Percentiles rank a stretch among this genome's conserved stretches.
Conservation (phyloP, 148 eudicot genomes). For the Selenicereus undatus region DNA sequence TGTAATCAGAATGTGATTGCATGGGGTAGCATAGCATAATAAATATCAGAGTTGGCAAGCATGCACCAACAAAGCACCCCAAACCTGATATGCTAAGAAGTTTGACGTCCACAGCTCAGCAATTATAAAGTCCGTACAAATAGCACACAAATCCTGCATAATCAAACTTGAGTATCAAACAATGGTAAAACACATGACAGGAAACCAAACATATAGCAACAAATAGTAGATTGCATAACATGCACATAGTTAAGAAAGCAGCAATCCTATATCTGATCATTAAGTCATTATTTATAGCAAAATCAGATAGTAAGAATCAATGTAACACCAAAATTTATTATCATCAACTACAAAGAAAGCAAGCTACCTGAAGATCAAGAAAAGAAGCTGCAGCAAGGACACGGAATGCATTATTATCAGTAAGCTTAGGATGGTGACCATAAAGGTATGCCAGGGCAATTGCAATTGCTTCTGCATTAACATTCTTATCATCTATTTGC, state of each 20-base stretch:
- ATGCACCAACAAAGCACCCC: conserved; percentile 18
- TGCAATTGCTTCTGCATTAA: conserved; percentile 82
- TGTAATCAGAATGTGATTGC: conserved; percentile 21
- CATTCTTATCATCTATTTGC: conserved; percentile 90
- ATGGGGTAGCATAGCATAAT: background rate
- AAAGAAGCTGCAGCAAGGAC: conserved; percentile 99
- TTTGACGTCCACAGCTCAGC: conserved; percentile 97
- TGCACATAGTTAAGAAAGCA: background rate
- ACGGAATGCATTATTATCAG: conserved; percentile 87
- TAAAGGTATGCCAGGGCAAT: conserved; percentile 90
- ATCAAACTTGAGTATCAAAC: conserved; percentile 9
- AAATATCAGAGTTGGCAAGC: conserved; percentile 9
- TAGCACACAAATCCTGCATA: conserved; percentile 91
- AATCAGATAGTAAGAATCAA: background rate
- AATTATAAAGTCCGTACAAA: conserved; percentile 95
- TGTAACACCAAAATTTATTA: background rate
- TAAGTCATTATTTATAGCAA: background rate
- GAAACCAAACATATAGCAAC: background rate
- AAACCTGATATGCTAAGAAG: conserved; percentile 93
- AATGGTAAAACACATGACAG: conserved; percentile 1
- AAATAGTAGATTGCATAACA: background rate
- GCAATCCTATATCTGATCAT: background rate
- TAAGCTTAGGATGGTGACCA: conserved; percentile 92
- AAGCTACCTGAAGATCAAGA: conserved; percentile 94
- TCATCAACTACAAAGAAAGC: background rate